These are phyloP conservation scores for Delonix regia DNA, from an alignment of 306 rosid genomes.

Conservation along the genomic window DNA sequence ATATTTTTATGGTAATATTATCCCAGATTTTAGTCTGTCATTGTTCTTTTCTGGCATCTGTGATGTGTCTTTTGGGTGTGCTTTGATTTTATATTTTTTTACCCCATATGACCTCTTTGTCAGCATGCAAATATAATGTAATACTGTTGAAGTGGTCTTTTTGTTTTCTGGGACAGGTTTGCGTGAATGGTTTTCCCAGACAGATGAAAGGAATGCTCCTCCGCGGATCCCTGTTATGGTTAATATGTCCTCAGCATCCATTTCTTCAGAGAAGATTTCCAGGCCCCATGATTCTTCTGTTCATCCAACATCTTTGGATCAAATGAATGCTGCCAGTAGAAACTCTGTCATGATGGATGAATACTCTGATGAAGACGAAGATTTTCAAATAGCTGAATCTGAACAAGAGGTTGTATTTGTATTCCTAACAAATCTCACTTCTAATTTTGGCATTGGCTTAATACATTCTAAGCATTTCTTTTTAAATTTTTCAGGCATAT, in stretches of 20 bases:
- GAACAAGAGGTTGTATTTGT: slow-evolving; percentile 76
- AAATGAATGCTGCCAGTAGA: slow-evolving; percentile 65
- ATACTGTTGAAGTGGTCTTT: not conserved
- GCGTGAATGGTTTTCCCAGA: slow-evolving; percentile 95
- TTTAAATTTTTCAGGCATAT: slow-evolving; percentile 58
- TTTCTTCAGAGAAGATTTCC: slow-evolving; percentile 68
- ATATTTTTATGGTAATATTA: not conserved
- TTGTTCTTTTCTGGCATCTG: not conserved
- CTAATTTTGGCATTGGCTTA: slow-evolving; percentile 21
- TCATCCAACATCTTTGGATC: slow-evolving; percentile 60
- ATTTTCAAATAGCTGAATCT: slow-evolving; percentile 82
- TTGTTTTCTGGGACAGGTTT: slow-evolving; percentile 57
- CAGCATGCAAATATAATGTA: not conserved
- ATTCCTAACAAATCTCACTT: slow-evolving; percentile 11
- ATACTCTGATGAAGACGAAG: slow-evolving; percentile 96
- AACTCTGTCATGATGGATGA: slow-evolving; percentile 89
- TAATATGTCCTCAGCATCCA: slow-evolving; percentile 91
- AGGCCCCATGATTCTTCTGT: slow-evolving; percentile 64
- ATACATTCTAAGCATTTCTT: slow-evolving; percentile 19
- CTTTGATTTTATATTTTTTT: not conserved
- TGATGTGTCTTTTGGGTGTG: not conserved
- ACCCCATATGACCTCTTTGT: not conserved
- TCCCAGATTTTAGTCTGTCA: not conserved
- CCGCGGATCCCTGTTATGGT: slow-evolving; percentile 98
- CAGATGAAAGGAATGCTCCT: slow-evolving; percentile 93